Percentiles rank a stretch among this genome's conserved stretches.
These are phyloP conservation scores for Arabidopsis thaliana DNA, from an alignment of 345 rosid species.

Conservation along the genomic window DNA sequence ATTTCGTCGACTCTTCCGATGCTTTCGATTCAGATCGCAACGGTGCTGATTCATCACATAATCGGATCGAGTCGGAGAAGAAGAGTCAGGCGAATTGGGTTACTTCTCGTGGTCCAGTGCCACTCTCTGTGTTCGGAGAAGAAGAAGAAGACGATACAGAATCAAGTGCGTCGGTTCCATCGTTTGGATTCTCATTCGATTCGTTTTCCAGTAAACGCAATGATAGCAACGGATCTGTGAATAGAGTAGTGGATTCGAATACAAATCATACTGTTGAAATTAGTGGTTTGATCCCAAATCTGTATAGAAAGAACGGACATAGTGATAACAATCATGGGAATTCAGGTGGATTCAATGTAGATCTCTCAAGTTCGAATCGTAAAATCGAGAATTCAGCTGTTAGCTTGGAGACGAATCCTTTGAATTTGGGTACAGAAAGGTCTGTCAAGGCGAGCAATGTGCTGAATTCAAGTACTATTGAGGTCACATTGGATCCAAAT, in stretches of 20 bases:
- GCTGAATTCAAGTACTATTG: conserved; percentile 35
- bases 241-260: conserved; percentile 34
- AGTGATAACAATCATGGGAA: not conserved
- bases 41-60: conserved; percentile 39
- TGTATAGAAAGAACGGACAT: conserved; percentile 48
- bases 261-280: conserved; percentile 31
- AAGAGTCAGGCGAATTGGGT: conserved; percentile 43
- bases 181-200: conserved; percentile 42
- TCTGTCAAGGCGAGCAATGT: not conserved
- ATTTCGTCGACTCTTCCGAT: conserved; percentile 54
- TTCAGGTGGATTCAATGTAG: not conserved
- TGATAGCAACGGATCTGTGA: conserved; percentile 42
- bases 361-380: not conserved
- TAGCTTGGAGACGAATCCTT: conserved; percentile 38
- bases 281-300: conserved; percentile 54
- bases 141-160: conserved; percentile 48
- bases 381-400: conserved; percentile 17
- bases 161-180: conserved; percentile 46
- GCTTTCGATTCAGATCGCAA: conserved; percentile 21
- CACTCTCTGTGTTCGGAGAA: conserved; percentile 86
- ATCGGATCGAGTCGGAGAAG: conserved; percentile 43
- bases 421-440: conserved; percentile 37
- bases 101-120: conserved; percentile 69
- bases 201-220: conserved; percentile 39
- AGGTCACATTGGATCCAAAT: conserved; percentile 33